A percentile compares a stretch with the other conserved stretches of the same genome.
Evolutionary conservation across 2,329 filamentous ascomycete species (phyloP).

Genomic region (Xylogone sp.): DNA sequence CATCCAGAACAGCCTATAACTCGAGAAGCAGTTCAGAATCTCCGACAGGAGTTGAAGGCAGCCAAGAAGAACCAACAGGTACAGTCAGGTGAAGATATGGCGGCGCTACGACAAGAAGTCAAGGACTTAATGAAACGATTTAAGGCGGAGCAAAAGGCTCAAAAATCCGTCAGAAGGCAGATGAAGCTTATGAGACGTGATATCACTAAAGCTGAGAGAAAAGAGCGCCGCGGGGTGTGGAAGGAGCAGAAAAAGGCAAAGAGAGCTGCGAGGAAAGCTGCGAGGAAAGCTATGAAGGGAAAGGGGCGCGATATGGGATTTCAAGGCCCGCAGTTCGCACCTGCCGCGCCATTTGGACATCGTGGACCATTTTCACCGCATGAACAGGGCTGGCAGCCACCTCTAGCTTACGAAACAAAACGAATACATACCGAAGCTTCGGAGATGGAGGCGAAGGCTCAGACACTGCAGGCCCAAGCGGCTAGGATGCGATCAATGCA

Average conservation of each 20-base stretch:
- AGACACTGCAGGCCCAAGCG: slow-evolving; percentile 11
- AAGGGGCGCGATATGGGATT: slow-evolving; percentile 20
- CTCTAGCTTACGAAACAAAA: slow-evolving; percentile 12
- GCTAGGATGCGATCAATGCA: slow-evolving; percentile 7
- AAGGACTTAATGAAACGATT: slow-evolving; percentile 41
- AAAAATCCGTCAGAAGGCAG: slow-evolving; percentile 29
- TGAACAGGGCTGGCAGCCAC: not conserved
- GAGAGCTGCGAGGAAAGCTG: slow-evolving; percentile 22
- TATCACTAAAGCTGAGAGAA: slow-evolving; percentile 2
- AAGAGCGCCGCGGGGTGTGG: slow-evolving; percentile 6
- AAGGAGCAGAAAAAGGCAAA: slow-evolving; percentile 15
- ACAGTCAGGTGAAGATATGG: slow-evolving; percentile 26
- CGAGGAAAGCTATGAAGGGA: slow-evolving; percentile 25
- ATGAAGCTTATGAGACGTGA: slow-evolving; percentile 7
- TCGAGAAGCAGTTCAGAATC: slow-evolving; percentile 37
- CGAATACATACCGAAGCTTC: slow-evolving; percentile 16
- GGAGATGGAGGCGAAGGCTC: slow-evolving; percentile 12
- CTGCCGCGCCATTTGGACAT: slow-evolving; percentile 11
- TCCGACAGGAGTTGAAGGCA: slow-evolving; percentile 41
- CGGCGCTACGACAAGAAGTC: slow-evolving; percentile 40
- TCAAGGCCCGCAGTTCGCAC: not conserved
- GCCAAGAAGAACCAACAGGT: slow-evolving; percentile 22
- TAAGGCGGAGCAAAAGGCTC: slow-evolving; percentile 35
- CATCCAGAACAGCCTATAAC: slow-evolving; percentile 47
- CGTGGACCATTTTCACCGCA: slow-evolving; percentile 6